Conservation (phyloP, 345 rosid genomes). For the Lepidium aucheri region DNA sequence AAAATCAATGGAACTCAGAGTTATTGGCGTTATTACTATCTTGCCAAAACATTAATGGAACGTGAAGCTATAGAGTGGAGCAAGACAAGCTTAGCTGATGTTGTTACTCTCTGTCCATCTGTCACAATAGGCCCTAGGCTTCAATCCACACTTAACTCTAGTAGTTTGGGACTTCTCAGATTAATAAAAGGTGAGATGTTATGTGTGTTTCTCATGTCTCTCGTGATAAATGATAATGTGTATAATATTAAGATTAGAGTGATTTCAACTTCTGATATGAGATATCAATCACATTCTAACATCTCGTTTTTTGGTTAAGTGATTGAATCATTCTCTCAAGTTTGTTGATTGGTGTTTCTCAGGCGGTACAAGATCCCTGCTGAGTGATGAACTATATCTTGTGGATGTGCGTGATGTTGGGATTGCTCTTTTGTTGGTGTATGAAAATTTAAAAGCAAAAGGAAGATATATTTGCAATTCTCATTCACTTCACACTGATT, state of each 20-base stretch:
- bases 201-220: background rate
- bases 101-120: conserved; percentile 45
- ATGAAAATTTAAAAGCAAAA: conserved; percentile 34
- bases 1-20: conserved; percentile 12
- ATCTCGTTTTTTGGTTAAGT: background rate
- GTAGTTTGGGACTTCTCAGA: conserved; percentile 31
- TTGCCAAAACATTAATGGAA: conserved; percentile 43
- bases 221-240: too few relatives aligned
- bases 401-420: conserved; percentile 47
- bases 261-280: too few relatives aligned
- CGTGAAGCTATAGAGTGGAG: conserved; percentile 39
- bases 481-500: conserved; percentile 13
- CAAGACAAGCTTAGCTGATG: conserved; percentile 26
- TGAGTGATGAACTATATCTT: conserved; percentile 22
- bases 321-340: background rate
- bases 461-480: conserved; percentile 44
- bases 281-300: too few relatives aligned
- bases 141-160: conserved; percentile 43
- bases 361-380: conserved; percentile 33
- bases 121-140: conserved; percentile 47
- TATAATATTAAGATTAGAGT: too few relatives aligned
- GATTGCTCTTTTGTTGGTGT: conserved; percentile 39
- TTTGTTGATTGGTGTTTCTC: conserved; percentile 1
- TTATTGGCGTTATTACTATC: conserved; percentile 18
- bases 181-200: conserved; percentile 35